Evolutionary conservation across 345 rosid genomes (phyloP).

Genomic region (Psidium friedrichsthalianum): DNA sequence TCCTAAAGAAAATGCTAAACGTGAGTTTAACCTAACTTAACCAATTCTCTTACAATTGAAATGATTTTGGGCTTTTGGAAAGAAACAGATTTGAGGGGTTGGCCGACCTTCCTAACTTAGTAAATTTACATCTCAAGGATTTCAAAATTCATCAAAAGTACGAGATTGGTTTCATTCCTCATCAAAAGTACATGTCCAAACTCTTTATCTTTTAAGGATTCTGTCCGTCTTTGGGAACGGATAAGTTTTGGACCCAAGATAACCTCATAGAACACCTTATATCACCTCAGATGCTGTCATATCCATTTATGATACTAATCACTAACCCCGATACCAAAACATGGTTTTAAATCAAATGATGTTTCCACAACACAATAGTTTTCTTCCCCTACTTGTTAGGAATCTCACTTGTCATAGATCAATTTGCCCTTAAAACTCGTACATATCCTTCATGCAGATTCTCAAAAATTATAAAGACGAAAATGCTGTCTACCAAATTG

Average conservation of each 20-base stretch:
- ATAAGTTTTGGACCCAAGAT: background rate
- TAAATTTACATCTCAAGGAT: too few species aligned
- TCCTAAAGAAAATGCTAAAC: background rate
- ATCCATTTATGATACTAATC: background rate
- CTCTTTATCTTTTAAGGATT: background rate
- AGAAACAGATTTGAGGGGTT: too few species aligned
- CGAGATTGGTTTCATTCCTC: background rate
- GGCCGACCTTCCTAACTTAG: too few species aligned
- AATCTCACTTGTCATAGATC: too few species aligned
- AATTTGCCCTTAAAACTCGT: too few species aligned
- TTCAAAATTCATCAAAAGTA: background rate
- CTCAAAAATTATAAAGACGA: too few species aligned
- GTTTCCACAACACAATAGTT: too few species aligned
- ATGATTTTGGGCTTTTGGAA: background rate
- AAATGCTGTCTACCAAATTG: too few species aligned
- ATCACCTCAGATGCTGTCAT: background rate
- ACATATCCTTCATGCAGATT: too few species aligned
- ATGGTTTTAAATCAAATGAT: background rate
- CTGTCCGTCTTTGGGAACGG: background rate
- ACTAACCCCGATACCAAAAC: background rate
- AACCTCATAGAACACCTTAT: background rate
- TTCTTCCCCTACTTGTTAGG: too few species aligned
- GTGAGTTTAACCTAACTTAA: background rate
- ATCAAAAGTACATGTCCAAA: background rate
- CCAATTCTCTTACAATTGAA: background rate